phyloP scores from a whole-genome alignment of 2,329 filamentous ascomycete genomes.

The Thelonectria discophora region DNA sequence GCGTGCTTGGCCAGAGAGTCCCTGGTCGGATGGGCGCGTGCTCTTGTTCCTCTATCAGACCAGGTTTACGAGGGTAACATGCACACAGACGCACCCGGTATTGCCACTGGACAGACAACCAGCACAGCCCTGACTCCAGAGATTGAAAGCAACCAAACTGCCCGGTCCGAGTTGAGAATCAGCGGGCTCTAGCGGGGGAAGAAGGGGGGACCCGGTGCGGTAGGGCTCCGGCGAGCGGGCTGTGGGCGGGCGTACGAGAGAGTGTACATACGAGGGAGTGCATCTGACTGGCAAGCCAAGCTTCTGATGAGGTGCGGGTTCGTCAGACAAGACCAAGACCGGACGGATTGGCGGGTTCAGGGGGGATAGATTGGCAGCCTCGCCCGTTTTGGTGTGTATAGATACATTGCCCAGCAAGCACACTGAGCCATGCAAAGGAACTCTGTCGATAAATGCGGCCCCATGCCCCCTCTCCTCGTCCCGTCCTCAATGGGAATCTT shows the following conservation, averaged over 20 bases:
- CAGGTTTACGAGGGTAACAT: too few relatives aligned
- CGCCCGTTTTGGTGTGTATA: not conserved
- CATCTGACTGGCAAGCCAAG: too few relatives aligned
- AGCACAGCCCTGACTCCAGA: too few relatives aligned
- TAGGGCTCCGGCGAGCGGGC: not conserved
- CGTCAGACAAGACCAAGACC: not conserved
- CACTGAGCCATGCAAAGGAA: not conserved
- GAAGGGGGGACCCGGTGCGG: not conserved
- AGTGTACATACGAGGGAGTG: not conserved
- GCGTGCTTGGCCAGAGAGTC: not conserved
- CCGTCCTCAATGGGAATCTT: not conserved
- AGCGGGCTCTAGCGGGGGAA: not conserved
- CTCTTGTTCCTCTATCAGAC: not conserved
- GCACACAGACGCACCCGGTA: too few relatives aligned
- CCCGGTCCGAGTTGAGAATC: not conserved
- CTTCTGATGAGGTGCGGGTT: not conserved
- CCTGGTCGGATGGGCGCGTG: slow-evolving; percentile 8
- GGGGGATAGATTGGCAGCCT: not conserved
- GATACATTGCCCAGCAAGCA: too few relatives aligned
- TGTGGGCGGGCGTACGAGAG: not conserved
- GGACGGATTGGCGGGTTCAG: not conserved
- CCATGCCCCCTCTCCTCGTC: not conserved
- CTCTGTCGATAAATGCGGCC: not conserved
- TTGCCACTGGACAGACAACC: not conserved
- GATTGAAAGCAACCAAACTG: not conserved